Evolutionary conservation across 1,284 basidiomycete genomes (phyloP).

Genomic region (Sporisorium exsertum): DNA sequence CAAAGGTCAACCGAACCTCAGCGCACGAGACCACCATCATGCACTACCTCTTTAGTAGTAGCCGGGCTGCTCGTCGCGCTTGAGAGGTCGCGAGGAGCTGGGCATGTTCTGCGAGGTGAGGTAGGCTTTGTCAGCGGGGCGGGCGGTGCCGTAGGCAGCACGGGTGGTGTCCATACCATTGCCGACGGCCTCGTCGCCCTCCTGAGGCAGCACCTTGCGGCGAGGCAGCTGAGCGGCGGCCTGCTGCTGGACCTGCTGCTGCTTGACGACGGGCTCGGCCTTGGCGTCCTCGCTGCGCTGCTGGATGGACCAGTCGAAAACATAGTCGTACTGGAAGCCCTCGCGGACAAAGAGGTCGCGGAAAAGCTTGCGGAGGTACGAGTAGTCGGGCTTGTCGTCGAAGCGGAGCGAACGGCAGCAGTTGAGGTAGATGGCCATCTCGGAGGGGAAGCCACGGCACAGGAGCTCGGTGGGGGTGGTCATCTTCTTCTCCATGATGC

Average conservation of each 20-base stretch:
- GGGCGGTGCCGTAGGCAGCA: constrained; percentile 48
- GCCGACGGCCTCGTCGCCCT: constrained; percentile 50
- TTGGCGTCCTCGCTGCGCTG: constrained; percentile 62
- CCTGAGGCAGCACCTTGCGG: constrained; percentile 65
- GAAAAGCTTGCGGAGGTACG: constrained; percentile 70
- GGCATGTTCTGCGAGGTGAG: constrained; percentile 49
- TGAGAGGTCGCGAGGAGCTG: constrained; percentile 43
- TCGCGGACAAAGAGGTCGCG: constrained; percentile 70
- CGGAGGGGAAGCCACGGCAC: constrained; percentile 69
- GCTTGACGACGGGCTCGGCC: constrained; percentile 52
- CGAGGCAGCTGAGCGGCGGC: constrained; percentile 62
- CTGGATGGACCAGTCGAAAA: constrained; percentile 70
- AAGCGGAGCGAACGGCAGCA: constrained; percentile 70
- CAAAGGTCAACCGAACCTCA: neutral
- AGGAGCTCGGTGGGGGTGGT: constrained; percentile 70
- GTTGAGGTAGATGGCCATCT: constrained; percentile 70
- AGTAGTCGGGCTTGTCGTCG: constrained; percentile 70
- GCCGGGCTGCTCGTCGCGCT: constrained; percentile 52
- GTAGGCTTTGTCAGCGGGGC: constrained; percentile 53
- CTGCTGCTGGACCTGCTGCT: constrained; percentile 50
- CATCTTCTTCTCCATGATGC: constrained; percentile 71
- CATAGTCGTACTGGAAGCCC: constrained; percentile 70
- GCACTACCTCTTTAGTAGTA: constrained; percentile 40
- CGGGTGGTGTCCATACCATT: constrained; percentile 58
- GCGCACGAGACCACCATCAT: constrained; percentile 3